phyloP scores from a whole-genome alignment of 2,329 filamentous ascomycete genomes.

The Hypoxylon sp. region DNA sequence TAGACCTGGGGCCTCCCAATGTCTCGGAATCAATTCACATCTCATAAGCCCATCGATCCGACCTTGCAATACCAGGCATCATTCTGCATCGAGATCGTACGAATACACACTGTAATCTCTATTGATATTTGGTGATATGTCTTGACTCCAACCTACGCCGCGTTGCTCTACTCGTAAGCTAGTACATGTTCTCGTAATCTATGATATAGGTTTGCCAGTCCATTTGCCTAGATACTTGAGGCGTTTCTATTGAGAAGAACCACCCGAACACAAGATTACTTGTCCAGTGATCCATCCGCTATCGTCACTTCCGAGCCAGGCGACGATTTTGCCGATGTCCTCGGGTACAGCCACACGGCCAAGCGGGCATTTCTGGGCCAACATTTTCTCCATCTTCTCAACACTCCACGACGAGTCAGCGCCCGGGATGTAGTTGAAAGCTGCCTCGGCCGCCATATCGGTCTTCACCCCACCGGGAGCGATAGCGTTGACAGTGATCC shows the following conservation, averaged over 20 bases:
- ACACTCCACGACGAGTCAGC: slow-evolving; percentile 20
- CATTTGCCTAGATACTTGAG: too few species aligned
- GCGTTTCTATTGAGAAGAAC: slow-evolving; percentile 8
- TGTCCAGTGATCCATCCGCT: slow-evolving; percentile 20
- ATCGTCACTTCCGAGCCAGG: slow-evolving; percentile 19
- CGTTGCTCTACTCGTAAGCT: not conserved
- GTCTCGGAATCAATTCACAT: not conserved
- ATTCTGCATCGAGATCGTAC: not conserved
- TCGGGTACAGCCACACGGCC: slow-evolving; percentile 13
- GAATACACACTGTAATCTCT: not conserved
- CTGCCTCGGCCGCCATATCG: slow-evolving; percentile 24
- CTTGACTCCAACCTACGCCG: not conserved
- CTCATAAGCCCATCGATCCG: not conserved
- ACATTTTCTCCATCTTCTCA: slow-evolving; percentile 11
- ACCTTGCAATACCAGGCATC: not conserved
- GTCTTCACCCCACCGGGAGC: slow-evolving; percentile 25
- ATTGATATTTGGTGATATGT: not conserved
- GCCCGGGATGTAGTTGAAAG: slow-evolving; percentile 23
- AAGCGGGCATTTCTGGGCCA: slow-evolving; percentile 13
- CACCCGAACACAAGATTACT: slow-evolving; percentile 18
- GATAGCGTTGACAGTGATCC: slow-evolving; percentile 28
- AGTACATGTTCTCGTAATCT: not conserved
- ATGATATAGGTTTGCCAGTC: too few species aligned
- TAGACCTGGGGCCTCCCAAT: not conserved
- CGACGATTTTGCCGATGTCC: slow-evolving; percentile 20